Evolutionary conservation across 1,284 basidiomycete species (phyloP).

Genomic region (Vanrija sp.): DNA sequence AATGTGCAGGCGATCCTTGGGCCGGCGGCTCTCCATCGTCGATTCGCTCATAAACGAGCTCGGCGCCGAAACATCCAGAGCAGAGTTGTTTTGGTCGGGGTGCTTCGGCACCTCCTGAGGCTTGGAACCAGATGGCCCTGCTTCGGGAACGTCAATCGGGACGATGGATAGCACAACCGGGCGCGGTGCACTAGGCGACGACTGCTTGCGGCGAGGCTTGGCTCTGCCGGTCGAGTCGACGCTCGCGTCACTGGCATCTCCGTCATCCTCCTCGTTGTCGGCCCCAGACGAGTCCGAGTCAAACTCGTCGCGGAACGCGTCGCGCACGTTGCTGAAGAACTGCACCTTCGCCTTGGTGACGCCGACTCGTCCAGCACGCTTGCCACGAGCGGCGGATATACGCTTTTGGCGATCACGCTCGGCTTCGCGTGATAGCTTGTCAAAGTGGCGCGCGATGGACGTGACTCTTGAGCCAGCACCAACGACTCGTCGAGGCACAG

Average conservation of each 20-base stretch:
- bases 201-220: slow-evolving; percentile 18
- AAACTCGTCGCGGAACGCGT: slow-evolving; percentile 84
- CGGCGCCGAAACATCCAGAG: too few species aligned
- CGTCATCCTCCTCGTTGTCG: slow-evolving; percentile 66
- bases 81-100: neutral
- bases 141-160: too few species aligned
- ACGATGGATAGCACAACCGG: neutral
- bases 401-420: slow-evolving; percentile 53
- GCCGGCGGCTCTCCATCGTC: neutral
- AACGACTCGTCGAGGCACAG: slow-evolving; percentile 23
- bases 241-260: slow-evolving; percentile 31
- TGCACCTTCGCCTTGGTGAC: slow-evolving; percentile 85
- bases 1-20: slow-evolving; percentile 41
- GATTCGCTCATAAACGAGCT: too few species aligned
- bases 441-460: slow-evolving; percentile 55
- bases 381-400: slow-evolving; percentile 62
- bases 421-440: slow-evolving; percentile 53
- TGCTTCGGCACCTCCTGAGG: neutral
- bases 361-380: slow-evolving; percentile 86
- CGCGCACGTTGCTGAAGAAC: slow-evolving; percentile 84
- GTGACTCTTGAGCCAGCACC: slow-evolving; percentile 49
- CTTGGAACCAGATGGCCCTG: neutral
- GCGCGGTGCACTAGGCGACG: slow-evolving; percentile 12
- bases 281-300: slow-evolving; percentile 70
- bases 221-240: slow-evolving; percentile 28